These are phyloP conservation scores for Candida germanica DNA, from an alignment of 805 yeast species.

Conservation along the genomic window DNA sequence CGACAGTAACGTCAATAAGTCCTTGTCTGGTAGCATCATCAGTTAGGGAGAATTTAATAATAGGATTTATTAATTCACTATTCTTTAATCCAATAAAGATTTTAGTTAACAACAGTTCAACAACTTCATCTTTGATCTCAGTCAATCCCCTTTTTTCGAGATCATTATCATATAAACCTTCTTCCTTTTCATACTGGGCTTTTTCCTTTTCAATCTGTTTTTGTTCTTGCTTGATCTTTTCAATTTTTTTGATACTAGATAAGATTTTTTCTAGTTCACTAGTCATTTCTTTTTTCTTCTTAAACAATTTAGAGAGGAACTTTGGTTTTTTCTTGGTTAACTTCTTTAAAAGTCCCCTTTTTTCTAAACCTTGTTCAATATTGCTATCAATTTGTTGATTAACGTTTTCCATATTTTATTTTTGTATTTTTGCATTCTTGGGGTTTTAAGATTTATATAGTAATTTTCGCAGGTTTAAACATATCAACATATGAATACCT, in stretches of 20 bases:
- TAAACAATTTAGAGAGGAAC: slow-evolving; percentile 2
- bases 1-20: slow-evolving; percentile 21
- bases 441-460: too few relatives aligned
- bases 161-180: too few relatives aligned
- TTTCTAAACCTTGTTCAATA: not conserved
- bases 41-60: slow-evolving; percentile 24
- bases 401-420: not conserved
- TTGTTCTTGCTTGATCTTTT: slow-evolving; percentile 5
- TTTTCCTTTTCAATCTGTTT: slow-evolving; percentile 3
- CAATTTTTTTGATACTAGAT: slow-evolving; percentile 12
- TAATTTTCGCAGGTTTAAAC: too few relatives aligned
- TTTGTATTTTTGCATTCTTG: not conserved
- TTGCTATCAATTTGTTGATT: too few relatives aligned
- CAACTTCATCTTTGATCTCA: slow-evolving; percentile 12
- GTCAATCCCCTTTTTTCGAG: slow-evolving; percentile 1
- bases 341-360: slow-evolving; percentile 1
- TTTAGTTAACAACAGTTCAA: slow-evolving; percentile 19
- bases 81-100: slow-evolving; percentile 25
- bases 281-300: slow-evolving; percentile 9
- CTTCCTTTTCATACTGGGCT: too few relatives aligned
- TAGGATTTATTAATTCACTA: slow-evolving; percentile 27
- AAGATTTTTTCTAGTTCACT: slow-evolving; percentile 11
- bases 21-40: slow-evolving; percentile 26
- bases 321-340: slow-evolving; percentile 4
- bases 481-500: too few relatives aligned